Base-by-base conservation (phyloP, 2,329 filamentous ascomycete species). In the Verticillium zaregamsianum region DNA sequence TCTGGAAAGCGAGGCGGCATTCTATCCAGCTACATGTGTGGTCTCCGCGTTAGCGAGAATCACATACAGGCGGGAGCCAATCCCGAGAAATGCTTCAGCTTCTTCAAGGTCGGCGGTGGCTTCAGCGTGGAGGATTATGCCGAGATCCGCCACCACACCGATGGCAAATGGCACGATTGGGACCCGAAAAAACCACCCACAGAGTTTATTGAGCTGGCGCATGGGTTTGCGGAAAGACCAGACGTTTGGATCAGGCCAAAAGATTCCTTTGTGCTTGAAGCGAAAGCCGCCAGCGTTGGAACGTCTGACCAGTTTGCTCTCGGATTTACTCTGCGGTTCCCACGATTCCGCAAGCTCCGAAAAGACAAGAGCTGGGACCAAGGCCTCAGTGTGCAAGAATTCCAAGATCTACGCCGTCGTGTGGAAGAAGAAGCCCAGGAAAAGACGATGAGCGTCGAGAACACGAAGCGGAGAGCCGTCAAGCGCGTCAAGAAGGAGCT, bases 101-200 rank as follows among this genome's bases (percentile, higher is more conserved):
- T 99, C 77, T 96, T 93, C 82, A 97, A 95, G 74, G 95, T 99
- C 17, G 95, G 95, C n/a, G 95, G 95, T 59, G 95, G 95, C 0
- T 93, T 98, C 73, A 88, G 86, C 15, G 89, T 87, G 0, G 86
- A 90, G 59, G 95, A 99, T 70, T 98, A 97, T 72, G 87, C 90
- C 0, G 86, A 90, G 62, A 89, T 99, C 55, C 83, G 87, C 5
- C 92, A 96, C 69, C 83, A 87, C 28, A 98, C 94, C 0, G 91
- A 97, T 62, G 93, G 91, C 5, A 97, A 97, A 73, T 99, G 95
- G 95, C 82, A 84, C 14, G 85, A 91, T 35, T 99, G 93, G 92
- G 89, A 97, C 72, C 71, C 81, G 0, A 89, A 86, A 66, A 88
- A 85, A 52, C 92, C 93, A 2, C 94, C 95, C 0, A 87, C 80